Percentiles rank a stretch among this genome's conserved stretches.
These are phyloP conservation scores for Aspergillus bridgeri DNA, from an alignment of 495 filamentous ascomycete genomes.

Conservation along the genomic window DNA sequence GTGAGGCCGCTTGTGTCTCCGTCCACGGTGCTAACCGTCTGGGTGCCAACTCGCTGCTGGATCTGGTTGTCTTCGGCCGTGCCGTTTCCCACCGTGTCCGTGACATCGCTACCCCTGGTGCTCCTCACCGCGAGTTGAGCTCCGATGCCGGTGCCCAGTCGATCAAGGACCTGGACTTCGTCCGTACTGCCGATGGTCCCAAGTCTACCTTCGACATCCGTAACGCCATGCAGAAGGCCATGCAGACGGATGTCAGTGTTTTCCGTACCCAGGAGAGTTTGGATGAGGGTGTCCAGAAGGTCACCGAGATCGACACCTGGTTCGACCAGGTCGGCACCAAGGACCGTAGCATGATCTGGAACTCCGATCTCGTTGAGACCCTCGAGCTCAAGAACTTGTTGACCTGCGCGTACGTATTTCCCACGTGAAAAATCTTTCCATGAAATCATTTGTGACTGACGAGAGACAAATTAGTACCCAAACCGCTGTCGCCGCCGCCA, in stretches of 20 bases:
- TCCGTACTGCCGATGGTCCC: constrained; percentile 78
- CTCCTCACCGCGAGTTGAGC: constrained; percentile 67
- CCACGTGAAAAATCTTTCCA: not conserved
- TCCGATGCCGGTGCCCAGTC: constrained; percentile 83
- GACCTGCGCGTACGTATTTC: constrained; percentile 78
- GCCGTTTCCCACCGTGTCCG: constrained; percentile 94
- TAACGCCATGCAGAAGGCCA: constrained; percentile 92
- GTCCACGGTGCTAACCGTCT: constrained; percentile 97
- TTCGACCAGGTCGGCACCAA: constrained; percentile 85
- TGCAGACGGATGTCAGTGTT: constrained; percentile 95
- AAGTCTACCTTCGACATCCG: constrained; percentile 85
- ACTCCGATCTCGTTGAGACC: constrained; percentile 93
- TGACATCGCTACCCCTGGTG: constrained; percentile 79
- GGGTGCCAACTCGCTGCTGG: constrained; percentile 95
- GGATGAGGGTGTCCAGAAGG: constrained; percentile 80
- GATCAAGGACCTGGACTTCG: constrained; percentile 80
- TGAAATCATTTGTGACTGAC: constrained; percentile 8
- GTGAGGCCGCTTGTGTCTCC: constrained; percentile 95
- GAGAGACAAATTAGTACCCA: constrained; percentile 52
- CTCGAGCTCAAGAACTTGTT: constrained; percentile 89
- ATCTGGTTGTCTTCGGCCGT: constrained; percentile 94
- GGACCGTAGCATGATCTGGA: constrained; percentile 99
- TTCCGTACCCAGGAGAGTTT: constrained; percentile 92
- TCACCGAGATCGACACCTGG: constrained; percentile 74
- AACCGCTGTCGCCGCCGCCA: constrained; percentile 81